A percentile compares a stretch with the other conserved stretches of the same genome.
Evolutionary conservation across 805 yeast species (phyloP).

Genomic region (Clavispora vitiphila): DNA sequence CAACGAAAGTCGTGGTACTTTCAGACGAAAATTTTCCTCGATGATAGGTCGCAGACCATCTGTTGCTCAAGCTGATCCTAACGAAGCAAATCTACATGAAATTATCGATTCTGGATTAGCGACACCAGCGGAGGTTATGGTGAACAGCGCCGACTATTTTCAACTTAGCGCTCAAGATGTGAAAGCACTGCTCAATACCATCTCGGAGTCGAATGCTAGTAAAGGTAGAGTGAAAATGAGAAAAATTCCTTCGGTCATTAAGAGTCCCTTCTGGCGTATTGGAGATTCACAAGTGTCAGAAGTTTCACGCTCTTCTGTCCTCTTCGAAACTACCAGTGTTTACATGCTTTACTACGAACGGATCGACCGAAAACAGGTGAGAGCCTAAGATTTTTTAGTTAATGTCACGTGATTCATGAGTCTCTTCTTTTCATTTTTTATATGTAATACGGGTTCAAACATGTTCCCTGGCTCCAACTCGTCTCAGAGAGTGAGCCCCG

Average conservation of each 20-base stretch:
- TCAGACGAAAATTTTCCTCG: constrained; percentile 32
- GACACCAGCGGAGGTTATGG: constrained; percentile 39
- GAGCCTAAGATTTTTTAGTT: background rate
- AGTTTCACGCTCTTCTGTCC: constrained; percentile 49
- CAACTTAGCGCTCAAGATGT: constrained; percentile 15
- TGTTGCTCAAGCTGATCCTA: constrained; percentile 34
- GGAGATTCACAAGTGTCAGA: constrained; percentile 74
- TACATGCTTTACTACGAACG: constrained; percentile 83
- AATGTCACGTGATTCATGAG: background rate
- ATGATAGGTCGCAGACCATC: constrained; percentile 42
- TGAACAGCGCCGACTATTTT: constrained; percentile 28
- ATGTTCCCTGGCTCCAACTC: constrained; percentile 27
- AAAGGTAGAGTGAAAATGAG: constrained; percentile 35
- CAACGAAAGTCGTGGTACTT: constrained; percentile 19
- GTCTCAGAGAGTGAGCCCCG: constrained; percentile 25
- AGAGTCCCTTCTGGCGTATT: constrained; percentile 76
- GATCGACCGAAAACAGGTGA: constrained; percentile 24
- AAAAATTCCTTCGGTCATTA: constrained; percentile 50
- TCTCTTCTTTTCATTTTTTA: background rate
- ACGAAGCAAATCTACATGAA: constrained; percentile 32
- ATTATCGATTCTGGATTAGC: constrained; percentile 33
- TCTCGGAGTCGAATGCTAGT: constrained; percentile 4
- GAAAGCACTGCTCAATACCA: constrained; percentile 10
- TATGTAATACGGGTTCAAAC: too few species aligned
- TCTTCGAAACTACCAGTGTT: constrained; percentile 68